Evolutionary conservation across 2,329 filamentous ascomycete species (phyloP).

Genomic region (Colletotrichum musae): DNA sequence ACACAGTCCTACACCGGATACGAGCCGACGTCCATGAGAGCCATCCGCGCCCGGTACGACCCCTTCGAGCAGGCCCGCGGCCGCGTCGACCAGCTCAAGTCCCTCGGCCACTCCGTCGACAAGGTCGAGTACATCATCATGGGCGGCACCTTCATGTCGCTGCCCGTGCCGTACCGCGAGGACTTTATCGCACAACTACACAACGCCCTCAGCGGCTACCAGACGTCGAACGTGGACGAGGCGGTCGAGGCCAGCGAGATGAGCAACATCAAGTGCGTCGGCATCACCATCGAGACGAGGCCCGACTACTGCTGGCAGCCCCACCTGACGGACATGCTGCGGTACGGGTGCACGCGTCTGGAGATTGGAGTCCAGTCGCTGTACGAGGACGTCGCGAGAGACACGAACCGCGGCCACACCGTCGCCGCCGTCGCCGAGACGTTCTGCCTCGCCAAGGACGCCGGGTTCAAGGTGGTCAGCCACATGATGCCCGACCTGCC

Average conservation of each 20-base stretch:
- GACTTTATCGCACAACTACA: constrained; percentile 96
- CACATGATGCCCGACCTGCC: constrained; percentile 99
- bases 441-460: constrained; percentile 96
- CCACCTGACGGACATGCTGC: constrained; percentile 95
- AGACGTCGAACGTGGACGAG: constrained; percentile 94
- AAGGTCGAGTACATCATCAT: constrained; percentile 99
- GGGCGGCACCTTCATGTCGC: constrained; percentile 99
- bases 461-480: constrained; percentile 98
- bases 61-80: constrained; percentile 98
- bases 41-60: constrained; percentile 96
- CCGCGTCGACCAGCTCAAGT: constrained; percentile 96
- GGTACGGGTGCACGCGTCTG: constrained; percentile 96
- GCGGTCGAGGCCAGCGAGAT: constrained; percentile 94
- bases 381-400: constrained; percentile 98
- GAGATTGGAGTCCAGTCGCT: constrained; percentile 97
- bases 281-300: constrained; percentile 97
- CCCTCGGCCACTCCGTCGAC: constrained; percentile 95
- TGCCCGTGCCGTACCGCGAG: constrained; percentile 89
- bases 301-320: constrained; percentile 97
- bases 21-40: constrained; percentile 98
- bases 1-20: constrained; percentile 99
- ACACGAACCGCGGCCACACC: constrained; percentile 97
- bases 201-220: constrained; percentile 96
- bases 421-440: constrained; percentile 96
- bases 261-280: constrained; percentile 97